Conservation (phyloP, 176 grass and related monocot genomes). For the Tillandsia fasciculata region DNA sequence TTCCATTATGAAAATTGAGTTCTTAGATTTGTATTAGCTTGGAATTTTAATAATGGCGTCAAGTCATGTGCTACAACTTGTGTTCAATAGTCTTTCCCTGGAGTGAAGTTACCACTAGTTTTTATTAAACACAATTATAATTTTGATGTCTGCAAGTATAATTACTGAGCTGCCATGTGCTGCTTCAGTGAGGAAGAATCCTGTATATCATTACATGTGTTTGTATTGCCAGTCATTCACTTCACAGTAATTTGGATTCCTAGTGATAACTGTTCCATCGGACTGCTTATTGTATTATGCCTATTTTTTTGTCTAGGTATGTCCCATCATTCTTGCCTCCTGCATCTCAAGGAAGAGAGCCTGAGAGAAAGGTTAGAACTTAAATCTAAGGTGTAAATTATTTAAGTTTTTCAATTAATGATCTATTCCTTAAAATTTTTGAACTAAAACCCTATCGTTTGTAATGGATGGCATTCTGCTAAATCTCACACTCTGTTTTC, state of each 20-base stretch:
- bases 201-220: no score
- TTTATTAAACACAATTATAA: no score
- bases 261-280: not conserved
- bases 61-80: no score
- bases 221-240: no score
- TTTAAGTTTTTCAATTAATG: not conserved
- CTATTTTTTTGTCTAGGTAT: conserved; percentile 59
- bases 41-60: no score
- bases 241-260: not conserved
- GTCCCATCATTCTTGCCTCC: conserved; percentile 97
- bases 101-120: no score
- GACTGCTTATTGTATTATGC: not conserved
- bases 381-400: not conserved
- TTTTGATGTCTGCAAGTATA: no score
- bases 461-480: not conserved
- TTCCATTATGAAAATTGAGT: no score
- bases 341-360: conserved; percentile 62
- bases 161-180: no score
- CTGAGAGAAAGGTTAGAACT: conserved; percentile 70
- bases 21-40: no score
- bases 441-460: not conserved
- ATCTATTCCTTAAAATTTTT: conserved; percentile 8
- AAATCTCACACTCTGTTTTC: not conserved
- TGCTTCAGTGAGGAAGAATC: no score
- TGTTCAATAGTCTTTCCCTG: no score